Evolutionary conservation across 176 grass and related monocot species (phyloP).

Genomic region (Aegilops speltoides): DNA sequence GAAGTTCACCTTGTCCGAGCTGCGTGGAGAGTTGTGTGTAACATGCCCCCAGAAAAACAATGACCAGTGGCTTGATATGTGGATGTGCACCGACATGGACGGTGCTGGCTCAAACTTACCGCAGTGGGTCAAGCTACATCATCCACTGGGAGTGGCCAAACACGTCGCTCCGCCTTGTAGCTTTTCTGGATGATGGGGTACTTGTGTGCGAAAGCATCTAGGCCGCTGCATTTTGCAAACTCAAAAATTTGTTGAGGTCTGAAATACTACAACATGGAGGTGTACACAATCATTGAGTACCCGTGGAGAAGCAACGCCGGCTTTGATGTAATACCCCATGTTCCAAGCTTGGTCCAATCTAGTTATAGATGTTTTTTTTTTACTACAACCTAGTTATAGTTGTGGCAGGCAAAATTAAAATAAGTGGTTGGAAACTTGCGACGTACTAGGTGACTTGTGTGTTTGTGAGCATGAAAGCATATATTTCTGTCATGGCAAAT

Average conservation of each 20-base stretch:
- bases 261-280: background rate
- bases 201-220: background rate
- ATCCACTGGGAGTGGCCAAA: background rate
- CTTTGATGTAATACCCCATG: background rate
- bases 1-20: background rate
- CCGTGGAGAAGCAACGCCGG: background rate
- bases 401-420: too few relatives aligned
- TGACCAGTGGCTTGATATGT: background rate
- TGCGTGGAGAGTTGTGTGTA: background rate
- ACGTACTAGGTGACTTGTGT: too few relatives aligned
- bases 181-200: background rate
- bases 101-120: background rate
- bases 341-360: background rate
- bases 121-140: background rate
- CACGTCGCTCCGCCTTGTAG: background rate
- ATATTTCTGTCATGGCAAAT: too few relatives aligned
- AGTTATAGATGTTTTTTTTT: background rate
- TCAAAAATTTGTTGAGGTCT: background rate
- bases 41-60: background rate
- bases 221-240: background rate
- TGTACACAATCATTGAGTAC: background rate
- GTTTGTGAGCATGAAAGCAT: too few relatives aligned
- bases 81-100: background rate
- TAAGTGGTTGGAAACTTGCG: too few relatives aligned
- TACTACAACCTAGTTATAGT: too few relatives aligned